phyloP scores from a whole-genome alignment of 306 rosid genomes.

The Vicia sativa region DNA sequence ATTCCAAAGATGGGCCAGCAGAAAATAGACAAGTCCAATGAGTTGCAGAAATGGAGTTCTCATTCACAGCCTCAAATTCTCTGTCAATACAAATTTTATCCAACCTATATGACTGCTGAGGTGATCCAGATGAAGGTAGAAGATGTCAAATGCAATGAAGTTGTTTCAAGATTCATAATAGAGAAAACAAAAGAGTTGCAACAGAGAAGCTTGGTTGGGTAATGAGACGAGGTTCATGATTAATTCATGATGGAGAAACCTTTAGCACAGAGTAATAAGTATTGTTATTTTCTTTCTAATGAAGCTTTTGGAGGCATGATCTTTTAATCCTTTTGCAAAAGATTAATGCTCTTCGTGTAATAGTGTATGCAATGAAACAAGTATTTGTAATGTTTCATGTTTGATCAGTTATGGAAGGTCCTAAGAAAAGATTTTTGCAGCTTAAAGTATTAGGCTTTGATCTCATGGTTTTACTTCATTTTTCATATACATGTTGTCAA shows the following conservation, averaged over 20 bases:
- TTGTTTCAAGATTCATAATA: constrained; percentile 37
- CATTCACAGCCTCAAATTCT: constrained; percentile 20
- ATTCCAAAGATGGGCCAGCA: constrained; percentile 9
- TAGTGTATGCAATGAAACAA: too few species aligned
- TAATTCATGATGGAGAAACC: background rate
- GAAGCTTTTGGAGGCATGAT: too few species aligned
- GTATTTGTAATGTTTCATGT: too few species aligned
- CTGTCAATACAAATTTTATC: constrained; percentile 46
- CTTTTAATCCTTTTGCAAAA: too few species aligned
- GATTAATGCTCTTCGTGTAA: too few species aligned
- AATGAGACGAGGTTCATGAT: background rate
- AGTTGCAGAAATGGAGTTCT: constrained; percentile 22
- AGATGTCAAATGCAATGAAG: constrained; percentile 41
- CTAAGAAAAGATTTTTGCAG: too few species aligned
- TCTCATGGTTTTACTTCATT: too few species aligned
- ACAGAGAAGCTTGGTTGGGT: constrained; percentile 39
- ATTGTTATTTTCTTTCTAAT: too few species aligned
- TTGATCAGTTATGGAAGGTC: too few species aligned
- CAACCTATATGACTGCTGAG: constrained; percentile 35
- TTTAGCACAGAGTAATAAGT: too few species aligned
- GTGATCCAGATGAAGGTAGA: constrained; percentile 41
- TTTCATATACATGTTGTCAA: too few species aligned
- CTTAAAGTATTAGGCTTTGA: too few species aligned
- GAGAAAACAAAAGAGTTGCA: constrained; percentile 29
- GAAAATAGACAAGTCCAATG: constrained; percentile 16